Evolutionary conservation across 306 rosid species (phyloP), one percentile per base, ranked within the genome.

Genomic region (Abrus pulchellus): DNA sequence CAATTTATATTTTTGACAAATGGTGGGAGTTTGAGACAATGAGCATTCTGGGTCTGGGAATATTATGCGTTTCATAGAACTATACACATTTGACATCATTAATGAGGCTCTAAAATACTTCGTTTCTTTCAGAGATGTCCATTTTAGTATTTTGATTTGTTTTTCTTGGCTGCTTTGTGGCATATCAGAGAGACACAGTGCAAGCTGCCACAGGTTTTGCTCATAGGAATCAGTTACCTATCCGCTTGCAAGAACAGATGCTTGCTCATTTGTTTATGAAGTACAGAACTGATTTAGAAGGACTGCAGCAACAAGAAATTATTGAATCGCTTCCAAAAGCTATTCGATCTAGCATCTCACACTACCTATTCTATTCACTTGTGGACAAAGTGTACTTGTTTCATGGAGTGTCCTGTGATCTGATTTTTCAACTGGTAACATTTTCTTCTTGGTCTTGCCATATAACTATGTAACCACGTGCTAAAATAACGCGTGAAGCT

Each of bases 231-330:
- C 83, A 80, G 13, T 78, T 94, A 54, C 92, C 98, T 27, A 68
- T 62, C 55, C 94, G 88, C 10, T 61, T 94, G 86, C 91, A 88
- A 76, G 92, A 92, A 38, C 98, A 91, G 82, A 92, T 94, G 97
- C 86, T 94, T 67, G 87, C 92, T 66, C 93, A 92, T 87, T 74
- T 94, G 85, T 85, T 83, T 83, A 79, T 90, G 87, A 94, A 90
- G 85, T 90, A 60, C 87, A 87, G 97, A 84, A 86, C 93, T 7
- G 90, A 94, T 78, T 83, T 86, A 59, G 97, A 94, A 84, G 97
- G 98, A 48, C 76, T 94, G 72, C 97, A 92, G 68, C 97, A 94
- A 75, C 98, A 92, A 81, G 97, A 90, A 82, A 81, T 92, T 43
- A 77, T 94, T 48, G 93, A 88, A 48, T 74, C 91, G 12, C 98